phyloP scores from a whole-genome alignment of 768 basidiomycete genomes.

The Tulasnella sp. region DNA sequence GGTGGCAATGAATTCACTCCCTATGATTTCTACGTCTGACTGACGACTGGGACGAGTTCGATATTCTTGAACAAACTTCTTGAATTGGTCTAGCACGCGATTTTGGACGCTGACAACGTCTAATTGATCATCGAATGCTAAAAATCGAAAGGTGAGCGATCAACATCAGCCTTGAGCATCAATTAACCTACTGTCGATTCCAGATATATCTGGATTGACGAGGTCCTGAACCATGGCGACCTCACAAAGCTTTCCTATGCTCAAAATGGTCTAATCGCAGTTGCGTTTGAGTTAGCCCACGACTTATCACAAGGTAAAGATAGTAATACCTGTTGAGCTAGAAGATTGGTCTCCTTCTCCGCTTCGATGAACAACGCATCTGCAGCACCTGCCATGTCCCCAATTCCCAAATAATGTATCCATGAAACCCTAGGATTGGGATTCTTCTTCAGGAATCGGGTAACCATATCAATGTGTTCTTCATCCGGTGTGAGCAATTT shows the following conservation, averaged over 20 bases:
- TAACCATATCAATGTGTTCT: slow-evolving; percentile 47
- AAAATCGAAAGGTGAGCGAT: background rate
- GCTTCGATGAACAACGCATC: slow-evolving; percentile 51
- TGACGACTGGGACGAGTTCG: slow-evolving; percentile 18
- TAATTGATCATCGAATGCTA: slow-evolving; percentile 75
- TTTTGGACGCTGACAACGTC: slow-evolving; percentile 82
- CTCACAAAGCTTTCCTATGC: slow-evolving; percentile 77
- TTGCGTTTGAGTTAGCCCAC: slow-evolving; percentile 2
- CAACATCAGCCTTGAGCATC: background rate
- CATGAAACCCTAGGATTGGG: slow-evolving; percentile 58
- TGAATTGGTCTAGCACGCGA: slow-evolving; percentile 50
- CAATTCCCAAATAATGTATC: slow-evolving; percentile 73
- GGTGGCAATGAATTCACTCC: slow-evolving; percentile 35
- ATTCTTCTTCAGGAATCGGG: slow-evolving; percentile 52
- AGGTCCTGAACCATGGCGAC: slow-evolving; percentile 44
- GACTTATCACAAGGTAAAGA: background rate
- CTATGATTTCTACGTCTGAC: slow-evolving; percentile 12
- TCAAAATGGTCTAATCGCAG: slow-evolving; percentile 66
- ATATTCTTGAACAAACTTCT: slow-evolving; percentile 20
- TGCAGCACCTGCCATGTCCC: slow-evolving; percentile 52
- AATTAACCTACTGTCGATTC: slow-evolving; percentile 36
- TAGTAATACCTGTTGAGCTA: slow-evolving; percentile 57
- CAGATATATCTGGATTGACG: slow-evolving; percentile 32
- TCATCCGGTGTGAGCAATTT: slow-evolving; percentile 69
- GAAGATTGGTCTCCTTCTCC: slow-evolving; percentile 41